Conservation (phyloP, 2,329 filamentous ascomycete species). For the Monilinia polystroma region DNA sequence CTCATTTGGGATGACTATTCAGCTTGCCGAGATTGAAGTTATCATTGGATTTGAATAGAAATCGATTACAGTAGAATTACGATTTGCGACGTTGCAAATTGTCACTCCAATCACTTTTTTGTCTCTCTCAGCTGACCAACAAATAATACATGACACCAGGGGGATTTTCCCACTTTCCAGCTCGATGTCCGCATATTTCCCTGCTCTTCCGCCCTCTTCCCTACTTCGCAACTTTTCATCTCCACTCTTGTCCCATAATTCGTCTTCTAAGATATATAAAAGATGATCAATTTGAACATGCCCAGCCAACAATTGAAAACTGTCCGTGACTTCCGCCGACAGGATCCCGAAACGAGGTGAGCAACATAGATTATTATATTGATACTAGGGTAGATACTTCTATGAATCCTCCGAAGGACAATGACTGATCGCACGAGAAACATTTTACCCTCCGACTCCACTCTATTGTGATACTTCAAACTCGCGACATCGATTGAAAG, state of each 20-base stretch:
- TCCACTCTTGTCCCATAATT: slow-evolving; percentile 24
- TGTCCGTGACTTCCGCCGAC: slow-evolving; percentile 17
- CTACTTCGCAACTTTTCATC: slow-evolving; percentile 17
- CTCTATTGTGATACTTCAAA: slow-evolving; percentile 5
- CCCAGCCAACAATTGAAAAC: slow-evolving; percentile 6
- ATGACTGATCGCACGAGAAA: slow-evolving; percentile 3
- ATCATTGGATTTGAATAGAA: slow-evolving; percentile 16
- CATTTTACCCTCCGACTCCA: slow-evolving; percentile 11
- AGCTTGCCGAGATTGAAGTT: slow-evolving; percentile 24
- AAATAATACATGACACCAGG: slow-evolving; percentile 7
- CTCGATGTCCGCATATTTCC: slow-evolving; percentile 14
- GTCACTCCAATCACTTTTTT: slow-evolving; percentile 20
- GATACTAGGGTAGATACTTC: neutral
- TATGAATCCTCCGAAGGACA: slow-evolving; percentile 1
- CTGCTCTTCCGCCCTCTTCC: slow-evolving; percentile 12
- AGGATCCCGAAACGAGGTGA: slow-evolving; percentile 1
- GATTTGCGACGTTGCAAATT: slow-evolving; percentile 13
- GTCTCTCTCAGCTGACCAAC: slow-evolving; percentile 21
- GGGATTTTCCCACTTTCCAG: slow-evolving; percentile 20
- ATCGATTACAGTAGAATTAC: slow-evolving; percentile 1
- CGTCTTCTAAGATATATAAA: slow-evolving; percentile 20
- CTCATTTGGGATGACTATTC: slow-evolving; percentile 11
- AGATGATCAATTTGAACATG: slow-evolving; percentile 5
- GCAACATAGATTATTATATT: slow-evolving; percentile 7
- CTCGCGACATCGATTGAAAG: slow-evolving; percentile 10